These are phyloP conservation scores for Aspergillus affinis DNA, from an alignment of 495 filamentous ascomycete species.

Conservation along the genomic window DNA sequence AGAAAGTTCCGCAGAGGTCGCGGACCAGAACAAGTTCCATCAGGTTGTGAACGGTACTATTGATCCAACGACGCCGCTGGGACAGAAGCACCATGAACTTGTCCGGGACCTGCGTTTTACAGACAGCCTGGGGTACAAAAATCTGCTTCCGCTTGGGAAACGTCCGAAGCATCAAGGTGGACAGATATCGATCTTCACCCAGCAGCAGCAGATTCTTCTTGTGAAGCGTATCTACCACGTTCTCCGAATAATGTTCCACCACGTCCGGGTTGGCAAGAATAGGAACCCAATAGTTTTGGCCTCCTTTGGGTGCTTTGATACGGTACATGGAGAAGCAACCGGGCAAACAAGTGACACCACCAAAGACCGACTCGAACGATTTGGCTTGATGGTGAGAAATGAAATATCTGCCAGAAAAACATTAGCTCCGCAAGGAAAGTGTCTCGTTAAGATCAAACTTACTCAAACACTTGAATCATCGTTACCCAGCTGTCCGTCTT, in stretches of 20 bases:
- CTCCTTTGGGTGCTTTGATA: constrained; percentile 98
- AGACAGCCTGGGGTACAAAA: constrained; percentile 97
- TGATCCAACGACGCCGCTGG: constrained; percentile 97
- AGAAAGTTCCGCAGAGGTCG: constrained; percentile 98
- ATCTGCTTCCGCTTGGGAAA: constrained; percentile 99
- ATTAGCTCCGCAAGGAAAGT: constrained; percentile 19
- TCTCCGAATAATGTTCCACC: constrained; percentile 98
- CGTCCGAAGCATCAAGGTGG: constrained; percentile 95
- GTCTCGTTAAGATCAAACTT: constrained; percentile 23
- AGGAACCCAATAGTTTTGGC: constrained; percentile 98
- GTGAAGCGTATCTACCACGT: constrained; percentile 97
- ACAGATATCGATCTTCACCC: constrained; percentile 95
- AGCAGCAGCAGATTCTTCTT: constrained; percentile 96
- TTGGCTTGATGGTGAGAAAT: constrained; percentile 97
- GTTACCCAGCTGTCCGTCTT: constrained; percentile 93
- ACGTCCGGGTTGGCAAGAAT: constrained; percentile 98
- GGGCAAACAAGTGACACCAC: constrained; percentile 97
- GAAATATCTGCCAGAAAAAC: constrained; percentile 62
- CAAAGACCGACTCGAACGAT: constrained; percentile 97
- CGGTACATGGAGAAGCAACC: constrained; percentile 99
- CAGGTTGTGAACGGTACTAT: constrained; percentile 97
- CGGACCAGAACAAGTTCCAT: constrained; percentile 96
- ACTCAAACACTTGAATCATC: constrained; percentile 99
- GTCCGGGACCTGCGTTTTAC: constrained; percentile 96
- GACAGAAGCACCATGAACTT: constrained; percentile 89